Base-by-base conservation (phyloP, 176 grass and related monocot genomes). In the Rhynchospora breviuscula region DNA sequence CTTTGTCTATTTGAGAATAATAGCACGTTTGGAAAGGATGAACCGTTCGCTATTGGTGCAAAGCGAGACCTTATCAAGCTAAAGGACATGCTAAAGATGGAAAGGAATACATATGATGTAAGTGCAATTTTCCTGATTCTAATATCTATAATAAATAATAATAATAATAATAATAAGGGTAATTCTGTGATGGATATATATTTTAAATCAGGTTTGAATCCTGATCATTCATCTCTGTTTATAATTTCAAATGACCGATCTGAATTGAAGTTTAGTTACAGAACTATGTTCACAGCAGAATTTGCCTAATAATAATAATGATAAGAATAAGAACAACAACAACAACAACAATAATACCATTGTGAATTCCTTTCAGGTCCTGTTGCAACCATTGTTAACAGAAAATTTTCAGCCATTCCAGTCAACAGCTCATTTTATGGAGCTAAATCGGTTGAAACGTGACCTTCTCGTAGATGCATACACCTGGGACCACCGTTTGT, bases 91-190 rank as follows among this genome's bases (percentile, higher is more conserved):
- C 87, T 94, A 82, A 91, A 91, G 81, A 87, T 85, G 64, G 87
- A 93, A 90, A 87, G 76, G 83, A 89, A 93, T 84, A 89, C 89
- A 79, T 98, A 98, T 79, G 89, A 98, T 88, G 95, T 93, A 63
- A 88, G 77, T 46, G 61, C 63, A 56, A 52, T 80, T 0, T 66
- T 10, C 60, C 43, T 48, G 71, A 63, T 78, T 85, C 21, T 11
- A 29, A 29, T 29, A 29, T 29, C 26, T 29, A 1, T 29, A 29
- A 29, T 29, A 29, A 29, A 29, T 29, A 29, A 29, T 29, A 29
- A 29, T 29, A 29, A 29, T 29, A 29, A 29, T 29, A 29, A 29
- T 29, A 29, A 29, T 29, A 29, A 29, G 26, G 26, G 26, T 29
- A 29, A 29, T 29, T 29, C 26, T 29, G 26, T 29, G 26, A 1